Evolutionary conservation across 345 rosid genomes (phyloP).

Genomic region (thale cress (Arabidopsis thaliana)): DNA sequence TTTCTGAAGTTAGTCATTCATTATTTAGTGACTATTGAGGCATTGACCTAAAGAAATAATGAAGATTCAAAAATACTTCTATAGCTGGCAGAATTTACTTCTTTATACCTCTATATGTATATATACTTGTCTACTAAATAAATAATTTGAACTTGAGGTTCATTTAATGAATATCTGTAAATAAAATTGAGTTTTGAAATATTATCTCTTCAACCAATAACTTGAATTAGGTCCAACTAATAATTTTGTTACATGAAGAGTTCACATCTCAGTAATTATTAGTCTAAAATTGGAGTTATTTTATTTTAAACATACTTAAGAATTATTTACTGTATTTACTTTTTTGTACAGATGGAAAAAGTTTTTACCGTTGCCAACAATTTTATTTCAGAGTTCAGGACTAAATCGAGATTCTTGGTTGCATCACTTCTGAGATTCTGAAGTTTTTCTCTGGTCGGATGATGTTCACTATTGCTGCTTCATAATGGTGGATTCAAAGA

Average conservation of each 20-base stretch:
- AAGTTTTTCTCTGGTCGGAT: neutral
- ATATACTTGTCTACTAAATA: neutral
- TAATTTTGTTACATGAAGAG: neutral
- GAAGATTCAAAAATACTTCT: neutral
- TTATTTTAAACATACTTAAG: no score
- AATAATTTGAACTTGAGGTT: neutral
- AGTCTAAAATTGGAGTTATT: neutral
- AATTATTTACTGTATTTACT: neutral
- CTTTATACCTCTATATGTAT: no score
- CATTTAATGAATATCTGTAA: neutral
- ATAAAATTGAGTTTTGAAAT: neutral
- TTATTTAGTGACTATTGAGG: neutral
- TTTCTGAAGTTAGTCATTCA: neutral
- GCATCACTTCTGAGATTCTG: neutral
- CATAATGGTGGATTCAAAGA: neutral
- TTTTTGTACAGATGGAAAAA: no score
- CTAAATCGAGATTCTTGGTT: neutral
- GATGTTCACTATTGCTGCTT: neutral
- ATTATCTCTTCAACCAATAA: neutral
- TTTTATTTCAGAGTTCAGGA: neutral
- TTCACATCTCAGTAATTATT: neutral
- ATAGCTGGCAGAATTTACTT: neutral
- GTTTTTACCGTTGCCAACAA: neutral
- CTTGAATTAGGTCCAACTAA: neutral
- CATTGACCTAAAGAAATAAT: neutral